Base-by-base conservation (phyloP, 805 yeast species). In the Wickerhamomyces rabaulensis region DNA sequence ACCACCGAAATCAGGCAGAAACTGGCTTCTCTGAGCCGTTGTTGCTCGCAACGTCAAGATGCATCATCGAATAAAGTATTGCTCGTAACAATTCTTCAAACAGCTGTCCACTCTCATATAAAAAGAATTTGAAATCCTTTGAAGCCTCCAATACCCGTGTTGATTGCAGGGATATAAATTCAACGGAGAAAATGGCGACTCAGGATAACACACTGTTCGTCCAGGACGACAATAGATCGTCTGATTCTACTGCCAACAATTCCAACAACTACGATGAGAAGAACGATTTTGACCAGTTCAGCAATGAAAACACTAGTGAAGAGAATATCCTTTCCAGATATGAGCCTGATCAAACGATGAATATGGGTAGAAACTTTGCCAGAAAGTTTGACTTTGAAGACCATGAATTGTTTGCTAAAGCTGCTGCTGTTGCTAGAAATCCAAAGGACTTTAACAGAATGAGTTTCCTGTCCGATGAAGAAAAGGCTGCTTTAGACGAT, bases 301-400 rank as follows among this genome's bases (percentile, higher is more conserved):
- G 9, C 9, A 20, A 36, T 20, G 39, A 19, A 10, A 20, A 20
- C 13, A 6, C 22, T 3, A 36, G 23, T 33, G 43, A 41, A 22
- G 36, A 33, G 19, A 79, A 79, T 52, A 71, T 78, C 40, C 62
- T 79, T 47, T 61, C 76, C 6, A 78, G 77, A 56, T 80, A 80
- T 55, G 59, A 79, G 12, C 80, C 77, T 48, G 73, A 74, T 29
- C 83, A 80, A 57, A 83, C 76, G 8, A 78, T 77, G 76, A 74
- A 71, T 50, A 80, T 81, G 85, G 87, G 86, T 41, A 68, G 84
- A 49, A 74, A 75, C 46, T 81, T 80, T 61, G 86, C 86, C 16
- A 49, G 64, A 26, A 75, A 76, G 52, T 67, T 79, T 52, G 74
- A 67, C 6, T 56, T 81, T 55, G 58, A 52, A 25, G 56, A 58